These are phyloP conservation scores for Chrysanthemum seticuspe DNA, from an alignment of 129 eudicot genomes.

Conservation along the genomic window DNA sequence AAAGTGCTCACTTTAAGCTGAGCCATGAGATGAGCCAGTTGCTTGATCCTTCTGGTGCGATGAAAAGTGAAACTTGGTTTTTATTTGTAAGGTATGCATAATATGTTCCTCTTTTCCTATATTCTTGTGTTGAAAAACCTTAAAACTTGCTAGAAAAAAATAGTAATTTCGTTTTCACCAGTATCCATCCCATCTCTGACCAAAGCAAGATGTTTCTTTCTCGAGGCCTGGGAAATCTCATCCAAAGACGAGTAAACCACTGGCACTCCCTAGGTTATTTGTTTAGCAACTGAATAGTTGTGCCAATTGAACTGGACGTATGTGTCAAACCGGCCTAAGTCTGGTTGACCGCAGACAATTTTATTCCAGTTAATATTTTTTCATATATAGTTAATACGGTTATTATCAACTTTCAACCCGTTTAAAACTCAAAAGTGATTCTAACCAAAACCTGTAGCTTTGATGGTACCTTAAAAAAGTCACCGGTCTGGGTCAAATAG, in stretches of 20 bases:
- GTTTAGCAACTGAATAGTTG: not conserved
- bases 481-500: no score
- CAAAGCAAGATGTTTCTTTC: no score
- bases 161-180: not conserved
- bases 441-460: no score
- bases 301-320: not conserved
- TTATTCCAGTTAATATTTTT: not conserved
- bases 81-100: conserved; percentile 71
- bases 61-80: conserved; percentile 98
- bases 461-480: no score
- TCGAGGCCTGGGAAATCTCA: no score
- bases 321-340: not conserved
- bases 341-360: not conserved
- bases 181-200: not conserved
- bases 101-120: not conserved
- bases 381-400: not conserved
- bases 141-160: not conserved
- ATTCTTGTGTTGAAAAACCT: not conserved
- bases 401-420: not conserved
- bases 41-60: conserved; percentile 93
- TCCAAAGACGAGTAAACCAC: not conserved
- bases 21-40: conserved; percentile 99
- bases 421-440: not conserved
- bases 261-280: conserved; percentile 1
- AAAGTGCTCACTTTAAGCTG: conserved; percentile 97